Conservation (phyloP, 140 eudicot genomes). For the Flaveria floridana region DNA sequence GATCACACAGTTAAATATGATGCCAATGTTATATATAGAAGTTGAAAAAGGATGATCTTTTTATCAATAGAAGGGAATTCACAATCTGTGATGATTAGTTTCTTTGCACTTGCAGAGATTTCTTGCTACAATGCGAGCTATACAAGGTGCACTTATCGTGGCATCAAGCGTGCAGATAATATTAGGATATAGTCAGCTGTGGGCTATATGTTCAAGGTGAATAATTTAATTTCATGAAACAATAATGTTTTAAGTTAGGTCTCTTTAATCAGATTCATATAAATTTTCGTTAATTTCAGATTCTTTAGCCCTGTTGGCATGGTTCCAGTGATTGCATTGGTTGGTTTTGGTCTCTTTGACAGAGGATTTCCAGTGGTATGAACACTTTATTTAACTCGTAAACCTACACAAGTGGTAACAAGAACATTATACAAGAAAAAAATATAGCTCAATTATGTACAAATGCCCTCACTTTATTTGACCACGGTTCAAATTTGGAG, state of each 20-base stretch:
- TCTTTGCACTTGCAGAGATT: slow-evolving; percentile 57
- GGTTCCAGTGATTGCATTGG: slow-evolving; percentile 92
- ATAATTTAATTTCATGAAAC: slow-evolving; percentile 16
- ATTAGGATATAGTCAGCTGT: slow-evolving; percentile 91
- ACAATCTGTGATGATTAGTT: neutral
- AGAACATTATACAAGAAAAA: neutral
- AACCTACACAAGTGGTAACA: neutral
- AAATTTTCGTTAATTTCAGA: slow-evolving; percentile 38
- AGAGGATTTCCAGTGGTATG: slow-evolving; percentile 97
- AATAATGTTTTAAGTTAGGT: neutral
- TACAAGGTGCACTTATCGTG: slow-evolving; percentile 94
- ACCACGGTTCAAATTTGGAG: neutral
- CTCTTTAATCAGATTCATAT: slow-evolving; percentile 7
- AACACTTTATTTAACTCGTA: slow-evolving; percentile 9
- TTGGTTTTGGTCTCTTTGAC: slow-evolving; percentile 90
- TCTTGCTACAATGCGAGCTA: slow-evolving; percentile 81
- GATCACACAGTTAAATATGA: slow-evolving; percentile 14
- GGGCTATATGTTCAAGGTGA: slow-evolving; percentile 99
- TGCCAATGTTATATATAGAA: neutral
- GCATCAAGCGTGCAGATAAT: slow-evolving; percentile 98
- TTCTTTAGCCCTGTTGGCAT: slow-evolving; percentile 97
- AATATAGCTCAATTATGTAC: neutral
- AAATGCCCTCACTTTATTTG: neutral
- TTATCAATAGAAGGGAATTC: neutral
- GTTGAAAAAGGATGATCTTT: neutral